phyloP scores from a whole-genome alignment of 2,329 filamentous ascomycete species.

The Dryadomyces quercus-mongolicae region DNA sequence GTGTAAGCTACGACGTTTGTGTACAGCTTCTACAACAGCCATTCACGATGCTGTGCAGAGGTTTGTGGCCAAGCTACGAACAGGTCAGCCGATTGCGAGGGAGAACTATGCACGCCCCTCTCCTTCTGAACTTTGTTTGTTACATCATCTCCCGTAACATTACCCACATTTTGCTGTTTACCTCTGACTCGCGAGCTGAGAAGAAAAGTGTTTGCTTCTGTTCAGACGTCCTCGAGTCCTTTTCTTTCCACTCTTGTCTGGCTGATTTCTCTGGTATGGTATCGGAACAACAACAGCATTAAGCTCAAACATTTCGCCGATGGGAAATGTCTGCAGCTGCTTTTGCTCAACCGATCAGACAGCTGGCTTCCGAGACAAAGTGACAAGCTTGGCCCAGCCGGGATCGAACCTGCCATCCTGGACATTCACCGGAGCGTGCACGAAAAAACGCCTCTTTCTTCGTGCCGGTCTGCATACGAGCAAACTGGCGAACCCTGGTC shows the following conservation, averaged over 20 bases:
- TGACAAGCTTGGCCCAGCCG: not conserved
- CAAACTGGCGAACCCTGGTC: too few species aligned
- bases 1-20: not conserved
- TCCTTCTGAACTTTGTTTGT: not conserved
- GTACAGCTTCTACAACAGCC: too few species aligned
- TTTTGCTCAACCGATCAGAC: not conserved
- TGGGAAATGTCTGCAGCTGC: not conserved
- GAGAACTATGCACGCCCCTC: not conserved
- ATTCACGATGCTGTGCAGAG: not conserved
- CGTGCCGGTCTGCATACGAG: not conserved
- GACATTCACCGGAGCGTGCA: not conserved
- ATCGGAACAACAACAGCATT: not conserved
- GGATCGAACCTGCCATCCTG: too few species aligned
- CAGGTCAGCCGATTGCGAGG: not conserved
- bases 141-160: not conserved
- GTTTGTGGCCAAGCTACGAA: too few species aligned
- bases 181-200: not conserved
- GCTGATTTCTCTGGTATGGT: too few species aligned
- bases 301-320: not conserved
- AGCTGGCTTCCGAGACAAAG: not conserved
- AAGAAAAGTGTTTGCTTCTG: not conserved
- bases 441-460: not conserved
- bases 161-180: not conserved
- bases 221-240: too few species aligned
- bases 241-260: too few species aligned